Evolutionary conservation across 2,329 filamentous ascomycete species (phyloP), one percentile per base, ranked within the genome.

Genomic region (Scytalidium sp.): DNA sequence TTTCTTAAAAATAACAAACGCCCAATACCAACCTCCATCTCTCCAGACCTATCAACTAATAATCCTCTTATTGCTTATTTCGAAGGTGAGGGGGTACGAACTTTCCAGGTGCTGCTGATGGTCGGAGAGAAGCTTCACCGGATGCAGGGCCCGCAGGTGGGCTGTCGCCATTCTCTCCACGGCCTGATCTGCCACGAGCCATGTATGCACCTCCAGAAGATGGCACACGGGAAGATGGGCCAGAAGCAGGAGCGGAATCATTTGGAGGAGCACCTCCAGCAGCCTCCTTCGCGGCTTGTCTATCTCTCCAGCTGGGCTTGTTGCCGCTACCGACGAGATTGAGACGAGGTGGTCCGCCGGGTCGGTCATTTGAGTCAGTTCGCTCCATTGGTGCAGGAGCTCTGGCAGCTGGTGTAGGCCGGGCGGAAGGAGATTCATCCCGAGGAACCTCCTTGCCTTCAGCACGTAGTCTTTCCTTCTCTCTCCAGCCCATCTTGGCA

Each of bases 401-500:
- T 45, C 56, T 52, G 44, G 57, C 55, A 48, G 53, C 55, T 44
- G 57, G 55, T 15, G 59, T 50, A 45, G 65, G 60, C n/a, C 57
- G 55, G 19, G 55, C 46, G 32, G 50, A 52, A 27, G 61, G 59
- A 3, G 62, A 60, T 27, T 60, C 56, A 11, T 56, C 60, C 20
- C 60, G 56, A 46, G 61, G 57, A 17, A 66, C 61, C 40, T 60
- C 61, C 45, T 62, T 63, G 25, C 60, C 66, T 41, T 64, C 62
- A 9, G 64, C 64, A 59, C 68, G 72, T 41, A 73, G 68, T 45
- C 81, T 82, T 69, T 90, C 80, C 61, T 86, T 84, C 25, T 90
- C 87, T 67, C 87, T 84, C 88, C 87, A 91, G 60, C 78, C 81
- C 48, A 83, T 75, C 72, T 83, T 85, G 65, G 66, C 75, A 58